Percentiles rank a stretch among this genome's conserved stretches.
Evolutionary conservation across 352 stramenopile genomes (phyloP).

Genomic region (Albugo laibachii): DNA sequence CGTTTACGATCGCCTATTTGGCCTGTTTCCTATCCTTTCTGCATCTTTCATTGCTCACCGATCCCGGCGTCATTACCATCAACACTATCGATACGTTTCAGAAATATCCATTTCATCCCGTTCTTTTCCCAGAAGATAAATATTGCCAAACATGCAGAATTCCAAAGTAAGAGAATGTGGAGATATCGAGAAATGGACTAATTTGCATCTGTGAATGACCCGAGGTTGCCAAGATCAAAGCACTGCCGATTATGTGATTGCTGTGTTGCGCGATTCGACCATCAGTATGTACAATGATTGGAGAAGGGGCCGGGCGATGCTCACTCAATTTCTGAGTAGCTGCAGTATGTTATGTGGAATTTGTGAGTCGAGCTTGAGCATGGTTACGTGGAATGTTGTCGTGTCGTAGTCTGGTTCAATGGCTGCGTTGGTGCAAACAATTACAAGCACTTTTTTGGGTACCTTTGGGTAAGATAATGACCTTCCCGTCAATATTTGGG

Average conservation of each 20-base stretch:
- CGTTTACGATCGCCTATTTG: constrained; percentile 13
- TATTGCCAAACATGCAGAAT: constrained; percentile 78
- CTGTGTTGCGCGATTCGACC: constrained; percentile 77
- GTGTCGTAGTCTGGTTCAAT: constrained; percentile 56
- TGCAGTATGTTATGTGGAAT: constrained; percentile 13
- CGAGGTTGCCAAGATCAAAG: constrained; percentile 66
- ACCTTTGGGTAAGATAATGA: constrained; percentile 16
- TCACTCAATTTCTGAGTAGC: constrained; percentile 5
- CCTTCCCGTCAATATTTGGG: not conserved
- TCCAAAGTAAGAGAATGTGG: constrained; percentile 29
- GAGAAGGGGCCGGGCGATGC: not conserved
- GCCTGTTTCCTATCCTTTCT: constrained; percentile 32
- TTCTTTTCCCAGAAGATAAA: constrained; percentile 62
- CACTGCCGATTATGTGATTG: constrained; percentile 79
- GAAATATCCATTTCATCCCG: constrained; percentile 52
- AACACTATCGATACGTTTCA: constrained; percentile 27
- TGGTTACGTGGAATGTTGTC: not conserved
- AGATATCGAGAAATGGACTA: not conserved
- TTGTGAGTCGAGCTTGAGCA: not conserved
- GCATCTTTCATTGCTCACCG: constrained; percentile 55
- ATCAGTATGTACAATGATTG: constrained; percentile 40
- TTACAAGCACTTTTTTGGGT: constrained; percentile 54
- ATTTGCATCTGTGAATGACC: not conserved
- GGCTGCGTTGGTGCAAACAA: constrained; percentile 64
- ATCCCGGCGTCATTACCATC: constrained; percentile 51